A percentile compares a stretch with the other conserved stretches of the same genome.
Conservation (phyloP, 2,329 filamentous ascomycete genomes). For the Phyllosticta citribraziliensis region DNA sequence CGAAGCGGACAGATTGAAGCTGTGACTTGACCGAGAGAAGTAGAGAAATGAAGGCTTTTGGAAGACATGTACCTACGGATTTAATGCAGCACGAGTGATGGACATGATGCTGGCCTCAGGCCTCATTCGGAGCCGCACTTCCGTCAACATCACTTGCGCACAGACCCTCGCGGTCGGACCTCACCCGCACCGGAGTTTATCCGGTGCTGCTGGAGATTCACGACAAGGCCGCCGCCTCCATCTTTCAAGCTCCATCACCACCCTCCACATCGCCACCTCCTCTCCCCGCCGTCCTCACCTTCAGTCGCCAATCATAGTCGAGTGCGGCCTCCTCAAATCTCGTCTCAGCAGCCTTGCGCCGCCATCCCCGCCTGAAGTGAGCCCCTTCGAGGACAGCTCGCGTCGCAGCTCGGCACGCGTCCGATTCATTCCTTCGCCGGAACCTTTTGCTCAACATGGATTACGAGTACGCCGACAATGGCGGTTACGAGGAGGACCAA, state of each 20-base stretch:
- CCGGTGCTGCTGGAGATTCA: no score
- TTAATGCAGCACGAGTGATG: no score
- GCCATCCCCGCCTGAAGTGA: neutral
- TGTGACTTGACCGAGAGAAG: no score
- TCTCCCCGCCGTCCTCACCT: neutral
- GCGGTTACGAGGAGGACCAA: slow-evolving; percentile 35
- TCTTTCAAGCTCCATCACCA: neutral
- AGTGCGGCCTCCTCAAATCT: neutral
- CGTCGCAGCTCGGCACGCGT: neutral
- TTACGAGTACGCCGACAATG: slow-evolving; percentile 50
- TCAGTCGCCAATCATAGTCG: neutral
- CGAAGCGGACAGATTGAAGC: no score
- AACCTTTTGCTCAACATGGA: slow-evolving; percentile 19
- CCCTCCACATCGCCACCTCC: neutral
- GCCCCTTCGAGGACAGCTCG: neutral
- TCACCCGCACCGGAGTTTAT: no score
- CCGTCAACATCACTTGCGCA: slow-evolving; percentile 1
- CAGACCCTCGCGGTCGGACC: neutral
- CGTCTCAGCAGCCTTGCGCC: neutral
- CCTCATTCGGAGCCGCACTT: neutral
- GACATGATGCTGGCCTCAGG: no score
- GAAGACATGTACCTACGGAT: no score
- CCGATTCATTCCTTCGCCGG: neutral
- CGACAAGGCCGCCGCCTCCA: neutral
- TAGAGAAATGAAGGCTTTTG: no score